These are phyloP conservation scores for Candida arabinofermentans DNA, from an alignment of 805 yeast genomes.

Conservation along the genomic window DNA sequence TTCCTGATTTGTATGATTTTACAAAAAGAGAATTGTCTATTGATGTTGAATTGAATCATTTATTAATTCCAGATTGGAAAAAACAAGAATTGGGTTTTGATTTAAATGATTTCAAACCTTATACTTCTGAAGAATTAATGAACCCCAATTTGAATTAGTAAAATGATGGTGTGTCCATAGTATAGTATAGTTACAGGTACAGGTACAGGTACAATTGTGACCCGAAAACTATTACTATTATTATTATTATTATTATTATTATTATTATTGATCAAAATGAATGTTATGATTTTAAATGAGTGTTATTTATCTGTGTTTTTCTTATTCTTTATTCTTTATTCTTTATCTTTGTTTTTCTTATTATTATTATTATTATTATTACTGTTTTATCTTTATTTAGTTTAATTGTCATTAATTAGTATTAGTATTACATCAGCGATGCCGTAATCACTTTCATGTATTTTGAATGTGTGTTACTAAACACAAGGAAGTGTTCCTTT, in stretches of 20 bases:
- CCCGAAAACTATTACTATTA: too few relatives aligned
- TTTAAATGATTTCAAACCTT: constrained; percentile 38
- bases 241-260: neutral
- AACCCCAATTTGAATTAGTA: too few relatives aligned
- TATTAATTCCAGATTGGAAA: constrained; percentile 42
- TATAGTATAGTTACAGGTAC: too few relatives aligned
- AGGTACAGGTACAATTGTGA: too few relatives aligned
- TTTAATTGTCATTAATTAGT: too few relatives aligned
- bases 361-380: neutral
- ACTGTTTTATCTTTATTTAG: neutral
- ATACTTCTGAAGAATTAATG: constrained; percentile 33
- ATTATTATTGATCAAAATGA: neutral
- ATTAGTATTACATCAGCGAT: too few relatives aligned
- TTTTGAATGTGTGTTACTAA: too few relatives aligned
- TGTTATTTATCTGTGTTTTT: neutral
- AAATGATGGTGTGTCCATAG: too few relatives aligned
- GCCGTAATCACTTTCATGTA: too few relatives aligned
- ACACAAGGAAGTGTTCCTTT: too few relatives aligned
- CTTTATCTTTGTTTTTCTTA: constrained; percentile 3
- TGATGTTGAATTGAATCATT: constrained; percentile 35
- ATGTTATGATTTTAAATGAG: neutral
- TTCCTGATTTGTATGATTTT: constrained; percentile 52
- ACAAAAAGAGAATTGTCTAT: constrained; percentile 48
- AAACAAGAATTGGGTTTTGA: constrained; percentile 18
- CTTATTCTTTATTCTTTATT: neutral